phyloP scores from a whole-genome alignment of 176 grass and related monocot genomes.

The Bonia amplexicaulis region DNA sequence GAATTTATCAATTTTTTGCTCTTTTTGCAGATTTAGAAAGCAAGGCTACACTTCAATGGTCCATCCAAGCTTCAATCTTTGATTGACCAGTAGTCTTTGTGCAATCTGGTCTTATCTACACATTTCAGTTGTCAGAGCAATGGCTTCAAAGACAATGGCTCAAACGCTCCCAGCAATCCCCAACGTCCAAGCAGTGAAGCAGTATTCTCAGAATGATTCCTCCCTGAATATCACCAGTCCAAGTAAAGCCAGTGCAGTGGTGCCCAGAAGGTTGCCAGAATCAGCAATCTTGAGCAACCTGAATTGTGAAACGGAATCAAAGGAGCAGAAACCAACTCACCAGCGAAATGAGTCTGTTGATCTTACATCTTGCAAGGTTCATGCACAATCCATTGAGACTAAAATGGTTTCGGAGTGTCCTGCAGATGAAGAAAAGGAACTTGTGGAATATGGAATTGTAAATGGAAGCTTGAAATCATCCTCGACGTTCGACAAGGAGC shows the following conservation, averaged over 20 bases:
- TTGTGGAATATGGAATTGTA: neutral
- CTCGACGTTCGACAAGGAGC: constrained; percentile 14
- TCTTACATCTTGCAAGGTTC: neutral
- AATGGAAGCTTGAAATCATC: constrained; percentile 30
- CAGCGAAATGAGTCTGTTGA: constrained; percentile 3
- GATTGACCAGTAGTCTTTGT: neutral
- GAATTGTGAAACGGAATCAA: neutral
- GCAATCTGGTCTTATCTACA: neutral
- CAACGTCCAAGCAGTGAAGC: neutral
- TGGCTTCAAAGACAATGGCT: constrained; percentile 45
- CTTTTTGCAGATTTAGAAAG: constrained; percentile 22
- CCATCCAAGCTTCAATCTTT: constrained; percentile 14
- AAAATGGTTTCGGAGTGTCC: neutral
- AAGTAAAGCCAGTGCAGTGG: neutral
- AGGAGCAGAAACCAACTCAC: constrained; percentile 28
- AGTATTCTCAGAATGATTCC: constrained; percentile 19
- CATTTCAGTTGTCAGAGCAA: neutral
- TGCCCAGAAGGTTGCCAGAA: constrained; percentile 16
- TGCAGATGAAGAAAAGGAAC: constrained; percentile 43
- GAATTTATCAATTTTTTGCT: neutral
- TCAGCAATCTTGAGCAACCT: constrained; percentile 19
- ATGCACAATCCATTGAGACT: neutral
- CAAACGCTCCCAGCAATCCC: constrained; percentile 12
- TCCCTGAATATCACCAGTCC: constrained; percentile 18
- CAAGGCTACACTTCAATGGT: neutral